A percentile compares a stretch with the other conserved stretches of the same genome.
These are phyloP conservation scores for Leishmania tarentolae DNA, from an alignment of 208 protist genomes.

Conservation along the genomic window DNA sequence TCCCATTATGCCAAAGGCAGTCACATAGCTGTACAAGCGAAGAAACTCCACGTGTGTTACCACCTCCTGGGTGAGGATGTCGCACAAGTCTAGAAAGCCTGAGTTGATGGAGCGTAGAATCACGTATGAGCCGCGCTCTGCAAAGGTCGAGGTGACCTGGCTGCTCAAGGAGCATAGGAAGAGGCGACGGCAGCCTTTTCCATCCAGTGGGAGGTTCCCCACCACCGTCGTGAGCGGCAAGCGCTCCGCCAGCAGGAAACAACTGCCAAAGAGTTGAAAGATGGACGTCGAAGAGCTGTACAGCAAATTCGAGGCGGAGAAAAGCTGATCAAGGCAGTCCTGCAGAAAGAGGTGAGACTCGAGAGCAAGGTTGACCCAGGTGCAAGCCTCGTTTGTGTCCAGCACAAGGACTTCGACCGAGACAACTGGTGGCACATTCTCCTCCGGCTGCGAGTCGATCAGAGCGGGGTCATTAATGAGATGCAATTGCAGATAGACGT, in stretches of 20 bases:
- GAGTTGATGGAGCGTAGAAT: conserved; percentile 76
- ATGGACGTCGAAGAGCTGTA: conserved; percentile 51
- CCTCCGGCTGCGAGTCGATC: conserved; percentile 26
- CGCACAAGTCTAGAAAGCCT: conserved; percentile 67
- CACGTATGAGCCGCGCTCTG: conserved; percentile 58
- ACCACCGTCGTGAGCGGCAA: conserved; percentile 37
- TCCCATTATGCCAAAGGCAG: conserved; percentile 58
- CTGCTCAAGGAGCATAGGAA: conserved; percentile 58
- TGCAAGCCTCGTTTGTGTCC: conserved; percentile 28
- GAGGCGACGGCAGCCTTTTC: conserved; percentile 42
- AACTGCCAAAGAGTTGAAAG: conserved; percentile 72
- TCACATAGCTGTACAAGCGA: conserved; percentile 65
- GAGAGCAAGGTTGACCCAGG: conserved; percentile 41
- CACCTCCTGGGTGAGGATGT: conserved; percentile 72
- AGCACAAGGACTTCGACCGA: conserved; percentile 49
- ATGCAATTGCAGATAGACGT: conserved; percentile 83
- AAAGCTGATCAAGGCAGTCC: conserved; percentile 53
- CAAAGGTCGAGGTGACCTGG: conserved; percentile 67
- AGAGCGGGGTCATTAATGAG: conserved; percentile 59
- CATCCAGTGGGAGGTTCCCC: conserved; percentile 47
- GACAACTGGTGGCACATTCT: conserved; percentile 16
- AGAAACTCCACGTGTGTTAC: conserved; percentile 84
- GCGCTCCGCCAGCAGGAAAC: conserved; percentile 58
- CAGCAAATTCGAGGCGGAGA: conserved; percentile 43
- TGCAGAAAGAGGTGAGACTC: conserved; percentile 34